These are phyloP conservation scores for Rhizophlyctis rosea DNA, from an alignment of 192 early-diverging fungal species.

Conservation along the genomic window DNA sequence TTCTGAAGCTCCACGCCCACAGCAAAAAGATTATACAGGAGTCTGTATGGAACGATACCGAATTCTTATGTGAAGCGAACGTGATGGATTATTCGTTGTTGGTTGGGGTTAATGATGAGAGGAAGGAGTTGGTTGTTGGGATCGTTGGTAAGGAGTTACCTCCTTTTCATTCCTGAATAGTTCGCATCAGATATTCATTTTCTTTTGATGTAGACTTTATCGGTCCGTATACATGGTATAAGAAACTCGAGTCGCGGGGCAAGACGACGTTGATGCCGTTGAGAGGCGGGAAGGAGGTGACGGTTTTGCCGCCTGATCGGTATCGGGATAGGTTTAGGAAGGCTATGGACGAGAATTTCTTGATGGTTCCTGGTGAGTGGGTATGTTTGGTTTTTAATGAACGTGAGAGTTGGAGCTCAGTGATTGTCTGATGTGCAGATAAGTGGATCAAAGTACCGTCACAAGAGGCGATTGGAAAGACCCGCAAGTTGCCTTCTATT, in stretches of 20 bases:
- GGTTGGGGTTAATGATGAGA: constrained; percentile 39
- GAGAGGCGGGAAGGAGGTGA: constrained; percentile 34
- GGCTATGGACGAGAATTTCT: constrained; percentile 45
- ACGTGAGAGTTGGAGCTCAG: background rate
- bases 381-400: background rate
- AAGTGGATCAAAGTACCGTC: constrained; percentile 26
- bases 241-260: constrained; percentile 51
- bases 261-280: constrained; percentile 54
- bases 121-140: constrained; percentile 42
- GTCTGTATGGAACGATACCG: constrained; percentile 32
- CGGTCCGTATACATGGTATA: constrained; percentile 45
- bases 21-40: constrained; percentile 37
- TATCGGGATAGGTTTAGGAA: constrained; percentile 42
- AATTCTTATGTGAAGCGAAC: constrained; percentile 35
- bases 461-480: constrained; percentile 3
- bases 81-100: constrained; percentile 53
- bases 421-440: background rate
- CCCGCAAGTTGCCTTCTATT: too few species aligned
- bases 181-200: constrained; percentile 24
- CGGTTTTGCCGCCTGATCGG: constrained; percentile 40
- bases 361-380: constrained; percentile 28
- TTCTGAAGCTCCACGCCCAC: constrained; percentile 31
- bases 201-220: constrained; percentile 36
- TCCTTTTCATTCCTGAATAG: constrained; percentile 4
- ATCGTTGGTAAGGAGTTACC: constrained; percentile 38